A percentile compares a stretch with the other conserved stretches of the same genome.
Evolutionary conservation across 1,284 basidiomycete genomes (phyloP).

Genomic region (Dichomitus squalens): DNA sequence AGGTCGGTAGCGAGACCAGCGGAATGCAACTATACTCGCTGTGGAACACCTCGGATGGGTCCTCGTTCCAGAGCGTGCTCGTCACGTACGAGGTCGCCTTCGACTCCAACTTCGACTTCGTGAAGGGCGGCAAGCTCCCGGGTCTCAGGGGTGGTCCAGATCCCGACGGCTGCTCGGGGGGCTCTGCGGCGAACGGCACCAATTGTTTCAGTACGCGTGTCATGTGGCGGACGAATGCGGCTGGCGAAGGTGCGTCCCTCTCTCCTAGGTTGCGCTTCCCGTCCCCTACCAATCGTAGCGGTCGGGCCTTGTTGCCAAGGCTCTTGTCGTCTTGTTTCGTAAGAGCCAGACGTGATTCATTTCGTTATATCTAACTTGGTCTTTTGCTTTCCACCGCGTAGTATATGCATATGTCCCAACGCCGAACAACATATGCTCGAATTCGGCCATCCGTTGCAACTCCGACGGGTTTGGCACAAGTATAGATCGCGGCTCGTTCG

Average conservation of each 20-base stretch:
- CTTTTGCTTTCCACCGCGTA: constrained; percentile 29
- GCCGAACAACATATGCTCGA: constrained; percentile 29
- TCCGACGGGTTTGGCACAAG: constrained; percentile 44
- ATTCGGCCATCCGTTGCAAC: constrained; percentile 38
- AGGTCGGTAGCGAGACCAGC: constrained; percentile 60
- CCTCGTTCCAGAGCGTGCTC: constrained; percentile 62
- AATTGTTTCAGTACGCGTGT: constrained; percentile 49
- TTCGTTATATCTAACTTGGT: not conserved
- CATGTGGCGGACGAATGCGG: constrained; percentile 47
- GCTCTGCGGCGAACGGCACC: constrained; percentile 40
- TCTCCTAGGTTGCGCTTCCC: not conserved
- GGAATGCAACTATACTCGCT: constrained; percentile 67
- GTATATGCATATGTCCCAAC: constrained; percentile 35
- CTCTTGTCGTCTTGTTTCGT: not conserved
- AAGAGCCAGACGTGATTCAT: no score
- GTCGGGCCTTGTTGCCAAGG: not conserved
- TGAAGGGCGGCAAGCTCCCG: constrained; percentile 52
- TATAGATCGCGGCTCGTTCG: constrained; percentile 41
- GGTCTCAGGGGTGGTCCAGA: constrained; percentile 46
- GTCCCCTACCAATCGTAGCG: not conserved
- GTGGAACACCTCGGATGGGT: constrained; percentile 61
- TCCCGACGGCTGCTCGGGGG: constrained; percentile 43
- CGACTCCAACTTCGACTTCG: constrained; percentile 52
- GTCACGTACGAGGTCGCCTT: constrained; percentile 76
- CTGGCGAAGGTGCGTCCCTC: constrained; percentile 42